Base-by-base conservation (phyloP, 768 basidiomycete species). In the Mycena sanguinolenta region DNA sequence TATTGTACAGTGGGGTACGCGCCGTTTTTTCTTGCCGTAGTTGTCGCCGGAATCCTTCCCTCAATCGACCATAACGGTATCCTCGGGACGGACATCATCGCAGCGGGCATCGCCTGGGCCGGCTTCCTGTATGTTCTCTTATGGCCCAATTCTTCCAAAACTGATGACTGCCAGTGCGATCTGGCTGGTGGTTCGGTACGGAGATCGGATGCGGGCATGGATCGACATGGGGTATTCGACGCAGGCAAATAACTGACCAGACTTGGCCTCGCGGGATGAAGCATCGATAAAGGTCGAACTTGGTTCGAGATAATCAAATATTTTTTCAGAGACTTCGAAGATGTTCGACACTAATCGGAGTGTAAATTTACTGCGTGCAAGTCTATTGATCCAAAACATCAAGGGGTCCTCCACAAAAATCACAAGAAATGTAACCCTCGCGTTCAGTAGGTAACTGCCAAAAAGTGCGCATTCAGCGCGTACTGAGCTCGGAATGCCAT, bases 171-270 rank as follows among this genome's bases (percentile, higher is more conserved):
- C n/a, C 65, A 92, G 91, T 16, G 58, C 90, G 5, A 70, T 92
- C 3, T 85, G 82, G 81, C 69, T 83, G 21, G 87, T 86, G 4
- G 88, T 92, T 54, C 81, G 78, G 23, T 89, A 91, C 52, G 91
- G 90, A 4, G 84, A 84, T 32, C 80, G 82, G 62, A 85, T 92
- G 82, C 83, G 91, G 49, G 85, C 84, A 0, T 89, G 85, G 82
- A 79, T 85, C 8, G 87, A 92, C 71, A 79, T 91, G 10, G 90
- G 87, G 3, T 91, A 84, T 73, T 87, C 89, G 1, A 86, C 84
- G 0, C 76, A 75, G 12, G 76, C 81, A 2, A 80, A 77, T 27
- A 84, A 84, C 61, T 86, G n/a, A n/a, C n/a, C n/a, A n/a, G n/a
- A n/a, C n/a, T n/a, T n/a, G n/a, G n/a, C n/a, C n/a, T n/a, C n/a